Conservation (phyloP, 1,139 yeast species). For the Protomyces arabidopsidicola region DNA sequence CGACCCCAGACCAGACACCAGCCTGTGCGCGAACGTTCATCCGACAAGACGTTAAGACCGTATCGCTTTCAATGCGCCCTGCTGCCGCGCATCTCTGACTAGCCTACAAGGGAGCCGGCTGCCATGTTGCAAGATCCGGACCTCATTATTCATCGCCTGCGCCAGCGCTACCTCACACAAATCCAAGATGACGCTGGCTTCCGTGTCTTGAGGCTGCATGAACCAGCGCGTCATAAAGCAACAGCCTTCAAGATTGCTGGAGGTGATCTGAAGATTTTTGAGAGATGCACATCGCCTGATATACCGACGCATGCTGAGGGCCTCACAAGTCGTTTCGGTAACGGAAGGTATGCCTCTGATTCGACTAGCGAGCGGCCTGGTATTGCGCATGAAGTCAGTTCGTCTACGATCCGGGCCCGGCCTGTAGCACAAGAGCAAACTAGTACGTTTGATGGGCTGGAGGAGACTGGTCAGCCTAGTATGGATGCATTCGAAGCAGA, state of each 20-base stretch:
- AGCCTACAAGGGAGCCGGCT: not conserved
- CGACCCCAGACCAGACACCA: too few relatives aligned
- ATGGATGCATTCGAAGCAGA: not conserved
- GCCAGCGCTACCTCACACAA: constrained; percentile 31
- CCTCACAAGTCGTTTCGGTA: not conserved
- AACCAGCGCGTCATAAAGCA: constrained; percentile 6
- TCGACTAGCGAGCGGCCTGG: not conserved
- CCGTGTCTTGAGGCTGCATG: constrained; percentile 31
- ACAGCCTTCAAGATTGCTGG: constrained; percentile 17
- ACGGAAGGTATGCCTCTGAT: not conserved
- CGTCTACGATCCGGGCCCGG: not conserved
- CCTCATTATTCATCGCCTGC: constrained; percentile 30
- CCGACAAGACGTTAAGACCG: too few relatives aligned
- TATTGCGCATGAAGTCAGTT: not conserved
- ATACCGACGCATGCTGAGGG: constrained; percentile 4
- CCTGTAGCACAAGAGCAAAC: not conserved
- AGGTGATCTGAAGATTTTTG: constrained; percentile 14
- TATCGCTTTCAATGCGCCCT: too few relatives aligned
- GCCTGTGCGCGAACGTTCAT: too few relatives aligned
- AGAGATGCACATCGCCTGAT: constrained; percentile 23
- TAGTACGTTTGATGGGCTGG: not conserved
- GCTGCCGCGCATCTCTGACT: not conserved
- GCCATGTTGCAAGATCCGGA: constrained; percentile 26
- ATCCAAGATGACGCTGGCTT: constrained; percentile 33
- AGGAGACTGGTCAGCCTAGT: not conserved